Evolutionary conservation across 495 filamentous ascomycete genomes (phyloP).

Genomic region (Cladorrhinum samala): DNA sequence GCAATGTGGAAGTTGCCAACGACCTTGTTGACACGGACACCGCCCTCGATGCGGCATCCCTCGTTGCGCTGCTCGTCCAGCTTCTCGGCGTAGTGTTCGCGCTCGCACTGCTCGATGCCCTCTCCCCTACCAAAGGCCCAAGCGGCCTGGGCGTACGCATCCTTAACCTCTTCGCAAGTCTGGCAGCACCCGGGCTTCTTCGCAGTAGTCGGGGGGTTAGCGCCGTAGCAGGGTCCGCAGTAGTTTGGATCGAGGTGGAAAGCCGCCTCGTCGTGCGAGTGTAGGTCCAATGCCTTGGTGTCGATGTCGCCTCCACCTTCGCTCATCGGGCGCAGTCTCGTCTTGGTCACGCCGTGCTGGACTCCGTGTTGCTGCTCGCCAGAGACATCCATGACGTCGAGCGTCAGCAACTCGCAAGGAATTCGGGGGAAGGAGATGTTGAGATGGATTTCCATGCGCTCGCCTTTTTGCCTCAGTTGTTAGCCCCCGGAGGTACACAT

Average conservation of each 20-base stretch:
- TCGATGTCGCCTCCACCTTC: slow-evolving; percentile 81
- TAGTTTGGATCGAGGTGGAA: slow-evolving; percentile 83
- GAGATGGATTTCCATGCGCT: slow-evolving; percentile 97
- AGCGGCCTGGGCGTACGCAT: slow-evolving; percentile 78
- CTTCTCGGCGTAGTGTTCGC: slow-evolving; percentile 85
- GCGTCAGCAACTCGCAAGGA: slow-evolving; percentile 89
- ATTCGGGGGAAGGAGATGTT: slow-evolving; percentile 94
- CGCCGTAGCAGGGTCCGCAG: slow-evolving; percentile 91
- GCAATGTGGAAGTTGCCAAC: slow-evolving; percentile 99
- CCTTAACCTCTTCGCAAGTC: slow-evolving; percentile 92
- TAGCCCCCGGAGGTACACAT: background rate
- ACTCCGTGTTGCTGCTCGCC: slow-evolving; percentile 94
- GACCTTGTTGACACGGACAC: slow-evolving; percentile 93
- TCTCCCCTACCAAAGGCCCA: slow-evolving; percentile 94
- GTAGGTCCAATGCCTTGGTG: slow-evolving; percentile 61
- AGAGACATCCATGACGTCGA: slow-evolving; percentile 98
- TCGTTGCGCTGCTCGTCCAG: slow-evolving; percentile 82
- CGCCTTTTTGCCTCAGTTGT: slow-evolving; percentile 46
- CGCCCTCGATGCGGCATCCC: slow-evolving; percentile 91
- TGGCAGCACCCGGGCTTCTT: slow-evolving; percentile 82
- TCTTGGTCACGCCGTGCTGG: slow-evolving; percentile 84
- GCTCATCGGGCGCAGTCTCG: slow-evolving; percentile 61
- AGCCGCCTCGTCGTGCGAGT: slow-evolving; percentile 56
- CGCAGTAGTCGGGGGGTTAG: slow-evolving; percentile 60
- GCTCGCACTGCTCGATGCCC: slow-evolving; percentile 89